phyloP scores from a whole-genome alignment of 108 stramenopile species.

The Fragilariopsis cylindrus region DNA sequence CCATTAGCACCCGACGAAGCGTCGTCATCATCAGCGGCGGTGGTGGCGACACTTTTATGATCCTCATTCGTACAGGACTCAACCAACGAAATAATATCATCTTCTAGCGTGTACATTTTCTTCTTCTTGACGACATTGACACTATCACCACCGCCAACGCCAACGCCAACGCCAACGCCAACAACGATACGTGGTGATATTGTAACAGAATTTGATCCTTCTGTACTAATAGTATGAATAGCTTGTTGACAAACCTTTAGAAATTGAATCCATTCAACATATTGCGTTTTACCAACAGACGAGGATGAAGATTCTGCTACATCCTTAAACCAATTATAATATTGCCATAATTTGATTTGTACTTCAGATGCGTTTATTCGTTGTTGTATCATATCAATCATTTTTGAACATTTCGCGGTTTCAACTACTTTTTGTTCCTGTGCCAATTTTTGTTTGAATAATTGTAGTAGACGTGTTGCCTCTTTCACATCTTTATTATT shows the following conservation, averaged over 20 bases:
- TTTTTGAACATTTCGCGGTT: constrained; percentile 4
- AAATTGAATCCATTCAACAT: constrained; percentile 20
- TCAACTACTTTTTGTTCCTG: constrained; percentile 29
- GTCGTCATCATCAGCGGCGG: background rate
- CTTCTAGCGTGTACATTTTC: constrained; percentile 13
- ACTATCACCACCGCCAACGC: background rate
- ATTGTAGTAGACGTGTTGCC: constrained; percentile 26
- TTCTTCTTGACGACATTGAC: constrained; percentile 9
- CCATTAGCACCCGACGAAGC: background rate
- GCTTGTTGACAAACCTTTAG: constrained; percentile 14
- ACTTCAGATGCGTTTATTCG: constrained; percentile 13
- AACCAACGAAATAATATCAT: constrained; percentile 4
- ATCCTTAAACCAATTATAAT: constrained; percentile 5
- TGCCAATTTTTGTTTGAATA: constrained; percentile 34
- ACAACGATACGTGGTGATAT: constrained; percentile 2
- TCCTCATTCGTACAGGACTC: constrained; percentile 15
- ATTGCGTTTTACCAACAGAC: constrained; percentile 9
- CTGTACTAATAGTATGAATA: background rate
- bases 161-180: too few species aligned
- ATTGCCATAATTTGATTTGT: constrained; percentile 19
- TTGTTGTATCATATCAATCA: constrained; percentile 21
- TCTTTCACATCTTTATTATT: constrained; percentile 31
- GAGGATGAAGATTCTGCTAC: background rate
- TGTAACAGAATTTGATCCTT: constrained; percentile 8
- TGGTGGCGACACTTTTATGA: background rate